Evolutionary conservation across 495 filamentous ascomycete genomes (phyloP).

Genomic region (Penicillium samsonianum): DNA sequence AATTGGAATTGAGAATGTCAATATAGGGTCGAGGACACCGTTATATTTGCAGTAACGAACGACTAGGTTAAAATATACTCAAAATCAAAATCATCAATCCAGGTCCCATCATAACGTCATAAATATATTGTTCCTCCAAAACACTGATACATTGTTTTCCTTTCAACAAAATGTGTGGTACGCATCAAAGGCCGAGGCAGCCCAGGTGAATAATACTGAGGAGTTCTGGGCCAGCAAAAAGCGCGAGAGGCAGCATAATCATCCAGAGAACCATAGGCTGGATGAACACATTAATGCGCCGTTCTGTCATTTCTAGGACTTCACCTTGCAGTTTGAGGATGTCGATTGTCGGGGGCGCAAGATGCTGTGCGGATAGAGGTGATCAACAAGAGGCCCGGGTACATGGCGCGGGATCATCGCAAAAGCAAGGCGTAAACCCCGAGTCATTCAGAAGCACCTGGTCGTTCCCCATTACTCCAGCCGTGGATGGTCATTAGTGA

Average conservation of each 20-base stretch:
- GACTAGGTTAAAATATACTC: constrained; percentile 25
- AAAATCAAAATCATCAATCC: constrained; percentile 25
- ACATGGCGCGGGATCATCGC: neutral
- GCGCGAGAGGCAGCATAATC: constrained; percentile 3
- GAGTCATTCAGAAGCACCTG: neutral
- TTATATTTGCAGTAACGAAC: constrained; percentile 21
- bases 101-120: constrained; percentile 40
- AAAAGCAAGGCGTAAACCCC: neutral
- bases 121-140: constrained; percentile 31
- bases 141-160: constrained; percentile 25
- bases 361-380: neutral
- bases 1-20: neutral
- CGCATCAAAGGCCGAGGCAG: constrained; percentile 1
- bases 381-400: neutral
- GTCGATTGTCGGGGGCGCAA: neutral
- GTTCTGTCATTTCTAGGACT: neutral
- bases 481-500: constrained; percentile 12
- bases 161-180: constrained; percentile 8
- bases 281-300: neutral
- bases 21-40: neutral
- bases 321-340: neutral
- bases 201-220: neutral
- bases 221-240: neutral
- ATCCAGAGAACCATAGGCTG: neutral
- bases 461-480: neutral